These are phyloP conservation scores for Candida sanyaensis DNA, from an alignment of 1,139 yeast genomes.

Conservation along the genomic window DNA sequence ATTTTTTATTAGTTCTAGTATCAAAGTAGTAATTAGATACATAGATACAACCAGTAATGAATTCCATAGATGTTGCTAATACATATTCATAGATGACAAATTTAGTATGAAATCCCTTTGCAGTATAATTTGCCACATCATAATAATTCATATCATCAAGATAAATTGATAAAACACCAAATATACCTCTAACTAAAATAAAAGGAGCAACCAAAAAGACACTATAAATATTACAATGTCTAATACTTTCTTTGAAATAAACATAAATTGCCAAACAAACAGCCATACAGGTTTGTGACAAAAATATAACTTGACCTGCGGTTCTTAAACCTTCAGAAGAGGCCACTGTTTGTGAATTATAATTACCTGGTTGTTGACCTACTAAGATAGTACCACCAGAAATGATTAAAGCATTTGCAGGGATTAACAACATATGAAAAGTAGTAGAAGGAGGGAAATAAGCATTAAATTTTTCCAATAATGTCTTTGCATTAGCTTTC, in stretches of 20 bases:
- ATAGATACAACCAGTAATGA: slow-evolving; percentile 26
- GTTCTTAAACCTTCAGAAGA: slow-evolving; percentile 33
- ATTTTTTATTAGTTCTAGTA: not conserved
- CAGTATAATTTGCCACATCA: slow-evolving; percentile 27
- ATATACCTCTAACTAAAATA: slow-evolving; percentile 32
- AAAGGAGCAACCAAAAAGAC: slow-evolving; percentile 28
- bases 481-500: slow-evolving; percentile 4
- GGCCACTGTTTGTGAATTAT: slow-evolving; percentile 12
- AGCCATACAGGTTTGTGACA: slow-evolving; percentile 23
- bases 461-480: slow-evolving; percentile 7
- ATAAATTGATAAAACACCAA: slow-evolving; percentile 32
- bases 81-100: slow-evolving; percentile 36
- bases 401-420: slow-evolving; percentile 36
- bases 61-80: slow-evolving; percentile 41
- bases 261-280: slow-evolving; percentile 21
- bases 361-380: slow-evolving; percentile 16
- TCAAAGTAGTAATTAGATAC: slow-evolving; percentile 9
- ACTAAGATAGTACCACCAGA: slow-evolving; percentile 36
- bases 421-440: slow-evolving; percentile 29
- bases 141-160: slow-evolving; percentile 33
- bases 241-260: slow-evolving; percentile 20
- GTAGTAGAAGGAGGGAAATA: slow-evolving; percentile 8
- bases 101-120: slow-evolving; percentile 18
- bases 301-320: slow-evolving; percentile 34
- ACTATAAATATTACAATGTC: slow-evolving; percentile 18